Conservation (phyloP, 2,329 filamentous ascomycete genomes). For the Dendrostoma leiphaemia region DNA sequence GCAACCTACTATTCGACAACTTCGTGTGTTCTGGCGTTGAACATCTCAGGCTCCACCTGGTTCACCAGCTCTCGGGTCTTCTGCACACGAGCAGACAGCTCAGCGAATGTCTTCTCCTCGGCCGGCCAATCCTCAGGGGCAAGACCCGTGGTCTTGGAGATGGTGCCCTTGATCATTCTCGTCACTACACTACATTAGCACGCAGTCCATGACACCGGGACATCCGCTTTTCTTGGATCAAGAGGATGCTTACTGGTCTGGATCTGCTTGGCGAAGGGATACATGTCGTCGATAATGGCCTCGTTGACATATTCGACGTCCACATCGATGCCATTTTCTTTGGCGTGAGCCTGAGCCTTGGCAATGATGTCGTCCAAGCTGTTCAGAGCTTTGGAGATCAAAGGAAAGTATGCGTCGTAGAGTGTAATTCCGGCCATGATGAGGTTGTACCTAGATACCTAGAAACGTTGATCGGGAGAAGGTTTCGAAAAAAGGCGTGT, state of each 20-base stretch:
- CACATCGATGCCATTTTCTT: conserved; percentile 24
- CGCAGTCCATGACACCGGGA: no score
- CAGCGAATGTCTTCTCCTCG: conserved; percentile 31
- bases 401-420: conserved; percentile 28
- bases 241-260: conserved; percentile 17
- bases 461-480: neutral
- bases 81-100: conserved; percentile 29
- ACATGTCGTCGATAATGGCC: conserved; percentile 33
- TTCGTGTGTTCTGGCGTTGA: conserved; percentile 26
- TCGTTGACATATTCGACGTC: conserved; percentile 23
- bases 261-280: conserved; percentile 34
- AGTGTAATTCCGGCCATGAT: conserved; percentile 29
- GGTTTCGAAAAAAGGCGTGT: neutral
- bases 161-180: conserved; percentile 27
- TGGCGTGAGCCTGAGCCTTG: conserved; percentile 29
- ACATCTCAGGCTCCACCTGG: conserved; percentile 22
- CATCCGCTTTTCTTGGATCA: no score
- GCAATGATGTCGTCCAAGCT: conserved; percentile 28
- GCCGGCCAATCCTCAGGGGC: conserved; percentile 24
- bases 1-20: conserved; percentile 26
- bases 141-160: conserved; percentile 27
- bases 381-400: conserved; percentile 25
- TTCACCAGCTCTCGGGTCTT: conserved; percentile 30
- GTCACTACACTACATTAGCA: no score
- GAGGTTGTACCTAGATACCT: neutral